phyloP scores from a whole-genome alignment of 164 flowering plant species.

The Aristolochia fimbriata region DNA sequence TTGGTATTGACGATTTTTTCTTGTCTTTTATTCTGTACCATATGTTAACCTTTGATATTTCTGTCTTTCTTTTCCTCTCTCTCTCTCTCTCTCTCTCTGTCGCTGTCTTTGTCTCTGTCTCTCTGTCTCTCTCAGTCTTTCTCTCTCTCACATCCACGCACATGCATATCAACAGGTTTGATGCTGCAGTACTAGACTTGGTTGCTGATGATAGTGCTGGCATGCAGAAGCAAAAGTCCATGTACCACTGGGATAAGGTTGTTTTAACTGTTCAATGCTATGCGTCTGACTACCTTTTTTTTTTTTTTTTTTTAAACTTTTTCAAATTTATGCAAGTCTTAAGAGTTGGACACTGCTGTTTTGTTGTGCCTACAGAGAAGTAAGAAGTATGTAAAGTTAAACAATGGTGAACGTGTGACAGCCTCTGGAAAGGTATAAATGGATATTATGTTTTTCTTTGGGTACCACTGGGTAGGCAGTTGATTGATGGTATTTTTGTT shows the following conservation, averaged over 20 bases:
- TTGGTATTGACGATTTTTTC: background rate
- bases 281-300: background rate
- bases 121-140: background rate
- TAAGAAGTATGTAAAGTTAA: slow-evolving; percentile 81
- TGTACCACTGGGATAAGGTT: slow-evolving; percentile 96
- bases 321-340: too few species aligned
- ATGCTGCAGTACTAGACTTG: slow-evolving; percentile 82
- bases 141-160: too few species aligned
- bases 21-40: background rate
- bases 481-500: background rate
- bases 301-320: too few species aligned
- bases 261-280: slow-evolving; percentile 1
- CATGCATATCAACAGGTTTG: slow-evolving; percentile 22
- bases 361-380: slow-evolving; percentile 47
- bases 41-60: too few species aligned
- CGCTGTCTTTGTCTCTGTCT: too few species aligned
- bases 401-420: slow-evolving; percentile 85
- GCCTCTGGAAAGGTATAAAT: slow-evolving; percentile 82
- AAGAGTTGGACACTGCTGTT: background rate
- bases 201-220: slow-evolving; percentile 82
- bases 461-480: background rate
- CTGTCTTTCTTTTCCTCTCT: background rate
- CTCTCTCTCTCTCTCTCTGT: background rate
- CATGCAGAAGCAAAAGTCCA: slow-evolving; percentile 63
- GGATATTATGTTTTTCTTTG: background rate